Percentiles rank a stretch among this genome's conserved stretches.
Evolutionary conservation across 805 yeast genomes (phyloP).

Genomic region (Teunomyces kruisii): DNA sequence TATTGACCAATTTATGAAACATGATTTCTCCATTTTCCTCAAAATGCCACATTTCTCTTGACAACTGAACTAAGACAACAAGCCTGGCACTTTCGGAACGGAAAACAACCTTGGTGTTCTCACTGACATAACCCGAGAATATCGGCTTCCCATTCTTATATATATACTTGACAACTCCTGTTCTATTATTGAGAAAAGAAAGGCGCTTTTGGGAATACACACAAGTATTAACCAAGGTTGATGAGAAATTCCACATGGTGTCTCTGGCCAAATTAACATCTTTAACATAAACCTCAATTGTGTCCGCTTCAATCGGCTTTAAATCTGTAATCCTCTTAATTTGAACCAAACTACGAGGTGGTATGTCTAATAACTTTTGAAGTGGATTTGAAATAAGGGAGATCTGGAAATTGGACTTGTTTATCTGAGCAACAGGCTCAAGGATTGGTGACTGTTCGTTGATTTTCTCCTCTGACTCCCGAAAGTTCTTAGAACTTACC

Average conservation of each 20-base stretch:
- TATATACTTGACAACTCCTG: slow-evolving; percentile 64
- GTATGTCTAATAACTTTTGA: slow-evolving; percentile 59
- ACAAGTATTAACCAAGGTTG: slow-evolving; percentile 60
- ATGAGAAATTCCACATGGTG: slow-evolving; percentile 86
- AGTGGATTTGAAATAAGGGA: slow-evolving; percentile 63
- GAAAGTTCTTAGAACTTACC: slow-evolving; percentile 34
- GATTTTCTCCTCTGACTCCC: slow-evolving; percentile 6
- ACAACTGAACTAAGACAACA: slow-evolving; percentile 80
- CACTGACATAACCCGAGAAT: slow-evolving; percentile 75
- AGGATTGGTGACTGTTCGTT: slow-evolving; percentile 14
- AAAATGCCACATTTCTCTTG: slow-evolving; percentile 97
- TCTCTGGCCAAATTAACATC: slow-evolving; percentile 84
- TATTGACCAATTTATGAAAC: slow-evolving; percentile 88
- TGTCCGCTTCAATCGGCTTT: slow-evolving; percentile 66
- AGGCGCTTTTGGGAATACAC: slow-evolving; percentile 66
- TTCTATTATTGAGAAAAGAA: slow-evolving; percentile 56
- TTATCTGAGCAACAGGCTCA: slow-evolving; percentile 2
- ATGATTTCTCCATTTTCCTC: slow-evolving; percentile 94
- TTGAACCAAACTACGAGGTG: slow-evolving; percentile 65
- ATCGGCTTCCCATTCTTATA: slow-evolving; percentile 66
- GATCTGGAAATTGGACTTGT: slow-evolving; percentile 36
- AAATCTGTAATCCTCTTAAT: slow-evolving; percentile 46
- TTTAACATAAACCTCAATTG: slow-evolving; percentile 76
- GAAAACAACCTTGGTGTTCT: slow-evolving; percentile 74
- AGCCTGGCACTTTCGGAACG: slow-evolving; percentile 89